These are phyloP conservation scores for Suhomyces anneliseae DNA, from an alignment of 1,139 yeast genomes.

Conservation along the genomic window DNA sequence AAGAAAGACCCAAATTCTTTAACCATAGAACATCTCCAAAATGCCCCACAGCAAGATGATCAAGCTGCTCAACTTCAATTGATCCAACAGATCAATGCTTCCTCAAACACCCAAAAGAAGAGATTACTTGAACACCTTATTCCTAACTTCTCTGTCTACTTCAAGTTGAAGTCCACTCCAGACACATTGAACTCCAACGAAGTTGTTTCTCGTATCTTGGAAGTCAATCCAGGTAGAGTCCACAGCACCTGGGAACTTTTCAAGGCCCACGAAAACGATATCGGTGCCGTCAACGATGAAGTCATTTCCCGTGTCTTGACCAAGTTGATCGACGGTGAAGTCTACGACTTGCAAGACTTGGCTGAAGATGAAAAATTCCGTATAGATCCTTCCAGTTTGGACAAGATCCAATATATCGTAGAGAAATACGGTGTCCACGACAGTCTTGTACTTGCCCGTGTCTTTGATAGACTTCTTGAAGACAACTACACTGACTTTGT, in stretches of 20 bases:
- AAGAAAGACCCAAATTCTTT: conserved; percentile 12
- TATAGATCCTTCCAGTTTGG: conserved; percentile 4
- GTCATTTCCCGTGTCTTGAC: conserved; percentile 21
- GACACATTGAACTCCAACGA: conserved; percentile 14
- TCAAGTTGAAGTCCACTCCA: conserved; percentile 18
- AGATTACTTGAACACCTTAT: conserved; percentile 17
- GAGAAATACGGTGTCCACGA: conserved; percentile 1
- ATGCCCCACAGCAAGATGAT: conserved; percentile 4
- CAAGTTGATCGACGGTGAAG: conserved; percentile 23
- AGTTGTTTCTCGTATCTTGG: conserved; percentile 23
- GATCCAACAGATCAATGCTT: conserved; percentile 11
- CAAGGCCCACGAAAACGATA: conserved; percentile 21
- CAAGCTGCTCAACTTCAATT: conserved; percentile 9
- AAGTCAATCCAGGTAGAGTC: conserved; percentile 44
- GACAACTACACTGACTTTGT: conserved; percentile 5
- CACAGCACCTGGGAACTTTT: conserved; percentile 35
- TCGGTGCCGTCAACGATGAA: conserved; percentile 9
- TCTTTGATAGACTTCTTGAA: conserved; percentile 7
- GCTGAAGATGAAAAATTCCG: conserved; percentile 7
- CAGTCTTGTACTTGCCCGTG: not conserved
- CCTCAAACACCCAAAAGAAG: conserved; percentile 11
- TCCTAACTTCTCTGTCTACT: conserved; percentile 37
- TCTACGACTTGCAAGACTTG: conserved; percentile 4
- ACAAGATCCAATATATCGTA: conserved; percentile 8
- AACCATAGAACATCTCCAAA: conserved; percentile 10